Evolutionary conservation across 768 basidiomycete genomes (phyloP).

Genomic region (Boletus vermiculosoides): DNA sequence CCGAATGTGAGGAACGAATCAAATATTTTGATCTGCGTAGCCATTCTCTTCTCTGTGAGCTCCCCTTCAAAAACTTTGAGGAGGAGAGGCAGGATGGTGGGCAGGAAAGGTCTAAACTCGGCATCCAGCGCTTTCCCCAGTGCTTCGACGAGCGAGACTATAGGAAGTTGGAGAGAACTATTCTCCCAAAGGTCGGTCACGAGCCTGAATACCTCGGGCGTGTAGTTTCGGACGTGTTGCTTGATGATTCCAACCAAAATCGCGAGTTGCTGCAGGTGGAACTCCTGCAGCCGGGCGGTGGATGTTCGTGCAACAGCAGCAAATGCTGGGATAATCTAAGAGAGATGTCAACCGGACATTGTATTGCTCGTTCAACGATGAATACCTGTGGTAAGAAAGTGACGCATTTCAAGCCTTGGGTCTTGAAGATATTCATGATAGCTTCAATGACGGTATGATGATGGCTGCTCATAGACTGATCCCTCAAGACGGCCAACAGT

Average conservation of each 20-base stretch:
- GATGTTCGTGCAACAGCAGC: conserved; percentile 82
- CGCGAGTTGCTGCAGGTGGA: conserved; percentile 92
- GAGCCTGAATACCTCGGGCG: conserved; percentile 78
- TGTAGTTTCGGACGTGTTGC: conserved; percentile 93
- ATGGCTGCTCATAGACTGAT: conserved; percentile 79
- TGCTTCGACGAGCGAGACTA: conserved; percentile 90
- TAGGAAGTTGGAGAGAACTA: conserved; percentile 77
- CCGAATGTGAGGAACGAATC: conserved; percentile 96
- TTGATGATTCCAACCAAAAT: conserved; percentile 96
- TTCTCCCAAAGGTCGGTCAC: conserved; percentile 93
- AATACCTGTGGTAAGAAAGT: conserved; percentile 88
- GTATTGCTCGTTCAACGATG: background rate
- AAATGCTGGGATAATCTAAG: conserved; percentile 92
- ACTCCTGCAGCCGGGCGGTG: conserved; percentile 82
- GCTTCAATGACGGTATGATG: conserved; percentile 96
- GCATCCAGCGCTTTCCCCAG: conserved; percentile 92
- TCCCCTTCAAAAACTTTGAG: conserved; percentile 93
- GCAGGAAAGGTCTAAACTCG: conserved; percentile 95
- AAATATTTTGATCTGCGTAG: conserved; percentile 86
- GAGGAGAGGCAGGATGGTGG: conserved; percentile 83
- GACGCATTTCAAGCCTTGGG: conserved; percentile 94
- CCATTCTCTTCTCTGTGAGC: conserved; percentile 70
- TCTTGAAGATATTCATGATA: conserved; percentile 98
- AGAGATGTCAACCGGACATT: conserved; percentile 10
- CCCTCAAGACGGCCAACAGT: conserved; percentile 82